Percentiles rank a stretch among this genome's conserved stretches.
Evolutionary conservation across 768 basidiomycete genomes (phyloP).

Genomic region (Boletus rubroflammeus): DNA sequence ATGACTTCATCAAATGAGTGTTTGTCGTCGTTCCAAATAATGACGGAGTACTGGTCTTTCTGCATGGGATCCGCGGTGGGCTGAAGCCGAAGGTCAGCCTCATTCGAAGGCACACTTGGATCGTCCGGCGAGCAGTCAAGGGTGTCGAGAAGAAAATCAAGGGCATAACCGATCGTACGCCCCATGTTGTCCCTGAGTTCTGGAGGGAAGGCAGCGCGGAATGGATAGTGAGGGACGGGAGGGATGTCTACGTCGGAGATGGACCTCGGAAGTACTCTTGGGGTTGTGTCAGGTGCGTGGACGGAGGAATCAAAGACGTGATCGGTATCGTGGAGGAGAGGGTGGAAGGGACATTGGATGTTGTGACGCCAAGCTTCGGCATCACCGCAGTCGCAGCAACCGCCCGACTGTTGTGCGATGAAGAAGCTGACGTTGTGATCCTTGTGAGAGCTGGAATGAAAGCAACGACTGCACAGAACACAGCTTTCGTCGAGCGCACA

Average conservation of each 20-base stretch:
- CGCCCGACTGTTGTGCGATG: slow-evolving; percentile 86
- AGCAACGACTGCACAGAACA: slow-evolving; percentile 87
- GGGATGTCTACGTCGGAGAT: slow-evolving; percentile 50
- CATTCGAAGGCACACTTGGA: slow-evolving; percentile 58
- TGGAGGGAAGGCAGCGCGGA: slow-evolving; percentile 52
- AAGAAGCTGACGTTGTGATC: slow-evolving; percentile 93
- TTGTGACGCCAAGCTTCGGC: slow-evolving; percentile 77
- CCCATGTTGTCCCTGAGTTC: slow-evolving; percentile 74
- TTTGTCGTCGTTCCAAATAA: slow-evolving; percentile 97
- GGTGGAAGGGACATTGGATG: slow-evolving; percentile 73
- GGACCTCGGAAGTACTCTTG: slow-evolving; percentile 39
- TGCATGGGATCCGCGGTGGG: slow-evolving; percentile 75
- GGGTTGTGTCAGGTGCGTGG: slow-evolving; percentile 35
- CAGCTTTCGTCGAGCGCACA: slow-evolving; percentile 88
- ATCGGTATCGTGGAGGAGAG: slow-evolving; percentile 38
- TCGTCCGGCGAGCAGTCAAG: slow-evolving; percentile 82
- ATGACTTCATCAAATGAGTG: slow-evolving; percentile 90
- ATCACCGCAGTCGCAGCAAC: slow-evolving; percentile 96
- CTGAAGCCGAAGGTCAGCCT: slow-evolving; percentile 68
- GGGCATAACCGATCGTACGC: slow-evolving; percentile 67
- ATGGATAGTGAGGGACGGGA: slow-evolving; percentile 56
- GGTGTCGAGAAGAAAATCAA: slow-evolving; percentile 82
- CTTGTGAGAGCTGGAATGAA: slow-evolving; percentile 80
- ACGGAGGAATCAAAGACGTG: slow-evolving; percentile 5
- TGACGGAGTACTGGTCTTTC: slow-evolving; percentile 75